Evolutionary conservation across 2,329 filamentous ascomycete genomes (phyloP).

Genomic region (Tympanopsis confertula): DNA sequence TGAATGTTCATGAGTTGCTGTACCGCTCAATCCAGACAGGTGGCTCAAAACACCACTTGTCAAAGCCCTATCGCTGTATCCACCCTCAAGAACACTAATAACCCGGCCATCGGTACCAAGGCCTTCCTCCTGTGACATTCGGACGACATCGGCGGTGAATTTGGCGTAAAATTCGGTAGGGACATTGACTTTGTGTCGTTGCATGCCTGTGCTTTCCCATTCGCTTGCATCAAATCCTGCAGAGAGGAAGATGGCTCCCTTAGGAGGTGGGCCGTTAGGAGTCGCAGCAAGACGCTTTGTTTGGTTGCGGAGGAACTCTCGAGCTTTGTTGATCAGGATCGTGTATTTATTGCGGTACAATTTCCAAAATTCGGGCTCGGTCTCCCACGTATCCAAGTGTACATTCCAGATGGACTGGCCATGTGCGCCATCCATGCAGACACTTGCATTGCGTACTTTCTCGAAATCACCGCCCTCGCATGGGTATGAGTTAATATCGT

Average conservation of each 20-base stretch:
- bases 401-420: conserved; percentile 67
- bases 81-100: conserved; percentile 63
- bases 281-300: conserved; percentile 35
- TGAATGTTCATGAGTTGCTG: too few species aligned
- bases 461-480: conserved; percentile 60
- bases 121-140: conserved; percentile 48
- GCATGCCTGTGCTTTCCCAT: conserved; percentile 61
- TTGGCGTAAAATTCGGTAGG: conserved; percentile 65
- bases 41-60: conserved; percentile 61
- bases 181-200: conserved; percentile 62
- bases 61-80: conserved; percentile 61
- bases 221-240: conserved; percentile 68
- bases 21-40: conserved; percentile 46
- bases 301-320: conserved; percentile 45
- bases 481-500: conserved; percentile 69
- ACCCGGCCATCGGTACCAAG: conserved; percentile 53
- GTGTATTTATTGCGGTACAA: conserved; percentile 54
- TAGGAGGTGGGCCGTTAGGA: conserved; percentile 36
- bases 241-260: conserved; percentile 61
- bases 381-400: conserved; percentile 58
- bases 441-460: conserved; percentile 60
- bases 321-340: conserved; percentile 50
- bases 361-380: conserved; percentile 53
- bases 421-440: conserved; percentile 63
- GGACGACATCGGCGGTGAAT: conserved; percentile 58